Evolutionary conservation across 139 green algal species (phyloP), one percentile per base, ranked within the genome.

Genomic region (Mesotaenium endlicherianum): DNA sequence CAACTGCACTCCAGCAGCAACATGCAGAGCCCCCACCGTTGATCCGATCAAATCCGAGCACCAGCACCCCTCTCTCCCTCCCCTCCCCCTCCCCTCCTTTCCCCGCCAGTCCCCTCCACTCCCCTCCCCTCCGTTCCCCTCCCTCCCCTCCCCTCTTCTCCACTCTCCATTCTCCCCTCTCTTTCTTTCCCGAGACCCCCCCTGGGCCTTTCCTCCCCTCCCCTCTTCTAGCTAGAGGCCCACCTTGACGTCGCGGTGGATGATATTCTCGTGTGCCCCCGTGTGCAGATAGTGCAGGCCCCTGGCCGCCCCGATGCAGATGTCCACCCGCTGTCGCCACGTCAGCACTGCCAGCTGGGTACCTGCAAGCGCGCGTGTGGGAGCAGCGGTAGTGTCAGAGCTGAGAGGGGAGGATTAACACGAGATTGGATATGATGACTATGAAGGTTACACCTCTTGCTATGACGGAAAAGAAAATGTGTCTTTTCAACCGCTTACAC

Each of bases 181-280:
- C 53, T 26, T 64, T 26, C 53, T 3, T 26, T 64, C 30, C 53
- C 5, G 30, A 20, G n/a, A 14, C 26, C 11, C 8, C 26, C 5
- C 2, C 53, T 34, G 26, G 30, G 6, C 4, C 53, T 3, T 34
- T 64, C 2, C 5, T 11, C 2, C 2, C 50, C n/a, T 60, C 20
- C 50, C 3, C 50, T 34, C 6, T 11, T 64, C 3, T 26, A 31
- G 26, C n/a, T 26, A 64, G 4, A 60, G 8, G 8, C 47, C 47
- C 8, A n/a, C n/a, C 68, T 81, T 81, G 43, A 81, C 44, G 53
- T 81, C 74, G 43, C 74, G 74, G 55, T 81, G 74, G 3, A 81
- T 70, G 44, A 81, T 70, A 34, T 31, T 59, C 36, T 16, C 11
- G 6, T 70, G 20, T 16, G 39, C 30, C 17, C 30, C 43, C 20